These are phyloP conservation scores for Actinidia arguta DNA, from an alignment of 179 eudicot genomes.

Conservation along the genomic window DNA sequence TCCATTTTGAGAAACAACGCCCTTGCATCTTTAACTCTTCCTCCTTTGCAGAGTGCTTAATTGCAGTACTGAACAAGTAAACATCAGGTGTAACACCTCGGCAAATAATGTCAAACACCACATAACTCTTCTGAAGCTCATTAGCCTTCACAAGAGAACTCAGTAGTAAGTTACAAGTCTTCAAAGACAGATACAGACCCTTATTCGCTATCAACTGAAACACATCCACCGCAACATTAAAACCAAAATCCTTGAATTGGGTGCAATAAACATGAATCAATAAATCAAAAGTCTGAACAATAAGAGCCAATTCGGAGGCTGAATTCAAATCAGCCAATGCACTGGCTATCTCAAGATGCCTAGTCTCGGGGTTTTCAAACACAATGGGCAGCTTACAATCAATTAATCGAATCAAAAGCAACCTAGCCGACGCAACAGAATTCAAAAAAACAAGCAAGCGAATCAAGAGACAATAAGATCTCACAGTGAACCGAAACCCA, in stretches of 20 bases:
- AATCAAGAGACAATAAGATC: conserved; percentile 66
- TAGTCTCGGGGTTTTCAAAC: conserved; percentile 34
- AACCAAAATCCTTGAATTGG: conserved; percentile 23
- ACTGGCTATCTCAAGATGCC: conserved; percentile 71
- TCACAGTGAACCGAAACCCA: conserved; percentile 61
- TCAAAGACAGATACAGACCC: conserved; percentile 24
- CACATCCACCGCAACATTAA: conserved; percentile 14
- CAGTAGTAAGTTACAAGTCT: conserved; percentile 21
- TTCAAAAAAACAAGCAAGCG: conserved; percentile 53
- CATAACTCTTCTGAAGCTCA: conserved; percentile 58
- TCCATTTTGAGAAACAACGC: conserved; percentile 72
- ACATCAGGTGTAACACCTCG: conserved; percentile 61
- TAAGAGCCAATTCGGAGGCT: conserved; percentile 25
- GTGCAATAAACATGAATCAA: conserved; percentile 33
- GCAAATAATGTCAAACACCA: conserved; percentile 59
- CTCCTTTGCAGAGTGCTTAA: conserved; percentile 69
- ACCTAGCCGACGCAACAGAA: conserved; percentile 58
- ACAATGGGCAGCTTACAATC: conserved; percentile 58
- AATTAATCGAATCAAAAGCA: conserved; percentile 70
- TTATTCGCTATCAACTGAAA: conserved; percentile 27
- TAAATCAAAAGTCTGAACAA: conserved; percentile 52
- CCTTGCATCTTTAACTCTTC: conserved; percentile 64
- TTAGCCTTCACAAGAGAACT: conserved; percentile 74
- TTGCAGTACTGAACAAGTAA: conserved; percentile 59
- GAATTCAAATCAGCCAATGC: conserved; percentile 49